Base-by-base conservation (phyloP, 176 grass and related monocot species). In the Tillandsia leiboldiana region DNA sequence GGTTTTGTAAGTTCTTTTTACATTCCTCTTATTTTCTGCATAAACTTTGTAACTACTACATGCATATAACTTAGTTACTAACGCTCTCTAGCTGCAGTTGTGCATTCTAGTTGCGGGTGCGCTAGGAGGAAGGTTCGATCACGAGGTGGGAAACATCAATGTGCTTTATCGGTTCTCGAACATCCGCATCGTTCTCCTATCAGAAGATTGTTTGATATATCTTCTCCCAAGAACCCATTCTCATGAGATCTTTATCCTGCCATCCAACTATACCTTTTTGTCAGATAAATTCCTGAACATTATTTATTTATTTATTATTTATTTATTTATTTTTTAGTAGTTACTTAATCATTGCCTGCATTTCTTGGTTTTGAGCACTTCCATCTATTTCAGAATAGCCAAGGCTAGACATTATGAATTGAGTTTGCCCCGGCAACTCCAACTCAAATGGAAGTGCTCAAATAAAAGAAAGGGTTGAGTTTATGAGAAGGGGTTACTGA, bases 131-230 rank as follows among this genome's bases (percentile, higher is more conserved):
- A 88, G 89, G 66, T 99, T 99, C 0, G 94, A 93, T 70, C 89
- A 99, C 78, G 94, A 99, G 68, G 89, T 85, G 76, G 94, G 94
- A 51, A 93, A 99, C 75, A 90, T 99, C 80, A 99, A 99, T 59
- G 87, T 99, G 0, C 28, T 99, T 29, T 77, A 88, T 78, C 77
- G 58, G 47, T 99, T 93, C 51, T 82, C 94, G 72, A 75, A 70
- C 63, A 71, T 62, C 65, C 80, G 51, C 63, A 88, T 93, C 22
- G 20, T 99, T 67, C 86, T 99, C 10, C 76, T 99, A 11, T 99
- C 87, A 14, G 82, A 99, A 24, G 89, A 99, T 51, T 90, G 79
- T 17, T 74, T 86, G 65, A 88, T 99, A 14, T 84, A 90, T 66
- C 75, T 99, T 67, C 82, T 99, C 12, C 84, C 94, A 2, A 99